phyloP scores from a whole-genome alignment of 495 filamentous ascomycete genomes.

The Neurospora sp. region DNA sequence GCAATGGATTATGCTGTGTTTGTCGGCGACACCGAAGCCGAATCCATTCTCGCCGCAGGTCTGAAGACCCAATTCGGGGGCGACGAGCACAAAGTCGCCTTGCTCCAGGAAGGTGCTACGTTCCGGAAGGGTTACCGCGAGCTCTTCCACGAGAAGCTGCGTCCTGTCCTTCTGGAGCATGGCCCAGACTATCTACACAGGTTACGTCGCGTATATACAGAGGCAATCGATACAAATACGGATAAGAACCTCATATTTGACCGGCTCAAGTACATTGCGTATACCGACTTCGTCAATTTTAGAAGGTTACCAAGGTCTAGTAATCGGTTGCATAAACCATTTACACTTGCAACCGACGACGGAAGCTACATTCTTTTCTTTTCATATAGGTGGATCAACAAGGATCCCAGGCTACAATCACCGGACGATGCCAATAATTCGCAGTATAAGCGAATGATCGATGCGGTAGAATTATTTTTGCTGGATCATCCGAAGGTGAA shows the following conservation, averaged over 20 bases:
- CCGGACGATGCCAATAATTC: conserved; percentile 13
- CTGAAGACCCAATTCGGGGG: conserved; percentile 1
- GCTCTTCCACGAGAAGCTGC: conserved; percentile 22
- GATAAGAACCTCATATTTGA: conserved; percentile 11
- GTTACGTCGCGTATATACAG: conserved; percentile 12
- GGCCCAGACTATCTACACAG: neutral
- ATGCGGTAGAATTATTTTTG: conserved; percentile 10
- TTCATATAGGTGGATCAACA: conserved; percentile 17
- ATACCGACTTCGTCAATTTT: conserved; percentile 5
- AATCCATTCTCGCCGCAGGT: conserved; percentile 11
- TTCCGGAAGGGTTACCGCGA: conserved; percentile 22
- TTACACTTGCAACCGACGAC: neutral
- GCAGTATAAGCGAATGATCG: conserved; percentile 18
- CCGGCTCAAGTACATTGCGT: conserved; percentile 8
- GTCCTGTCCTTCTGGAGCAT: conserved; percentile 7
- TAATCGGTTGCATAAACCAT: too few relatives aligned
- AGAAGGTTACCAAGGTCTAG: neutral
- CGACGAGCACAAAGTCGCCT: neutral
- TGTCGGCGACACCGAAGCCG: conserved; percentile 7
- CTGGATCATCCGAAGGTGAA: conserved; percentile 2
- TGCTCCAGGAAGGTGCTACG: conserved; percentile 2
- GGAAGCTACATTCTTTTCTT: conserved; percentile 16
- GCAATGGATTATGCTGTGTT: conserved; percentile 23
- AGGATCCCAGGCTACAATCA: neutral
- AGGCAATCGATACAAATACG: conserved; percentile 3